Conservation (phyloP, 768 basidiomycete genomes). For the Dacryopinax primogenitus region DNA sequence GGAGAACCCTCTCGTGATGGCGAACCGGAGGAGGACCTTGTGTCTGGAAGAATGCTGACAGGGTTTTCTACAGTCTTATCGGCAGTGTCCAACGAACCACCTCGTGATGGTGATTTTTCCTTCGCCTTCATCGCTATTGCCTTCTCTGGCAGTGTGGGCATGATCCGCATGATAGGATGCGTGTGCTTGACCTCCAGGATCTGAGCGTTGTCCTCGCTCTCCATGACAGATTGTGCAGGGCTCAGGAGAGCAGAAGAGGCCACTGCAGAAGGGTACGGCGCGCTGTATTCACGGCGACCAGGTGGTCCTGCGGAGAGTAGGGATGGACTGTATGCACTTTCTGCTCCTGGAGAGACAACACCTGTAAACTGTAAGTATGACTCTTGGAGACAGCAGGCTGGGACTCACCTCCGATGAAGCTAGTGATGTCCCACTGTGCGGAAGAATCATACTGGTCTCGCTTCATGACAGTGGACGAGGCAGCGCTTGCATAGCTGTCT, state of each 20-base stretch:
- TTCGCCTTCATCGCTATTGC: background rate
- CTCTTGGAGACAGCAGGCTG: background rate
- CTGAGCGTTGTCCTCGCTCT: background rate
- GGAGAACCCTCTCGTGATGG: background rate
- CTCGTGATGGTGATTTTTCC: background rate
- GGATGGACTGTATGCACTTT: background rate
- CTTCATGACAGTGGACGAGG: constrained; percentile 15
- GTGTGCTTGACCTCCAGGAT: background rate
- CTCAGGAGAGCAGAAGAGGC: background rate
- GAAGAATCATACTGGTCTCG: constrained; percentile 30
- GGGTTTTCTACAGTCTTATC: background rate
- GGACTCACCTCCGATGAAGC: constrained; percentile 46
- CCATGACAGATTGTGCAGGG: background rate
- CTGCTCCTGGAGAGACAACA: background rate
- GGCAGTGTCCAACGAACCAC: background rate
- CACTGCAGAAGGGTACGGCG: background rate
- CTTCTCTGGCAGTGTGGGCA: background rate
- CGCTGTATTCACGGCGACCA: background rate
- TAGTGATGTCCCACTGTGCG: constrained; percentile 58
- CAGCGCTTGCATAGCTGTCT: constrained; percentile 8
- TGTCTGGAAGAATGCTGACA: background rate
- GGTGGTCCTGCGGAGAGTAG: background rate
- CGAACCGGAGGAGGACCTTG: background rate
- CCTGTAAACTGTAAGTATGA: background rate
- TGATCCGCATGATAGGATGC: background rate